Evolutionary conservation across 75 land plant genomes (phyloP), one percentile per base, ranked within the genome.

Genomic region (Sequoia sempervirens): DNA sequence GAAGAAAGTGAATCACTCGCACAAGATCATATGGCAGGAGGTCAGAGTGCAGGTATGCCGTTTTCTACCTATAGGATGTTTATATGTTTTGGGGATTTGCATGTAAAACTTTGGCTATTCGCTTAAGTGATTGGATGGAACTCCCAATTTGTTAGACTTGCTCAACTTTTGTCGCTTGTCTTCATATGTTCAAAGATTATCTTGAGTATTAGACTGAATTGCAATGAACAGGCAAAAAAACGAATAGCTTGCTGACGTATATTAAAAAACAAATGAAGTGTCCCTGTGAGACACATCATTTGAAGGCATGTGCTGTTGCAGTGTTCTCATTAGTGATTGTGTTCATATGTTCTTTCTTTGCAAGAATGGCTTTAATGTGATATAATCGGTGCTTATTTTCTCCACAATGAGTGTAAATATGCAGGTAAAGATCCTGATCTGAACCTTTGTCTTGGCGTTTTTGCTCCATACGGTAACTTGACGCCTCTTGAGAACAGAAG

Each of bases 1-100:
- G 88, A 84, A 30, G 66, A 89, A 86, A 89, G 75, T 30, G 95
- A 93, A 30, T 45, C 84, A 26, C 37, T 54, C 26, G 45, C 81
- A 28, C 87, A 85, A 38, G 80, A 82, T 61, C 32, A 30, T 37
- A 30, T 61, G n/a, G 8, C n/a, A 61, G 66, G n/a, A 23, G 66
- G 66, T 61, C 66, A 32, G 37, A 32, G 36, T 23, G 73, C 36
- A 70, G 73, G 73, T 70, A 70, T 30, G 36, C 36, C 32, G 10
- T 61, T 23, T 56, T 20, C 6, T 18, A 18, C 20, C 61, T 4
- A 56, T 15, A 54, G 50, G 50, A 47, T 40, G 4, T 9, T 50
- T 50, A 13, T 50, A 0, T 18, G 61, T 56, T 56, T 56, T 56
- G 20, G 61, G 61, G 53, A 50, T 50, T 18, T 5, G 15, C 61